A percentile compares a stretch with the other conserved stretches of the same genome.
phyloP scores from a whole-genome alignment of 73 alveolate species.

The Uronychia binucleata region DNA sequence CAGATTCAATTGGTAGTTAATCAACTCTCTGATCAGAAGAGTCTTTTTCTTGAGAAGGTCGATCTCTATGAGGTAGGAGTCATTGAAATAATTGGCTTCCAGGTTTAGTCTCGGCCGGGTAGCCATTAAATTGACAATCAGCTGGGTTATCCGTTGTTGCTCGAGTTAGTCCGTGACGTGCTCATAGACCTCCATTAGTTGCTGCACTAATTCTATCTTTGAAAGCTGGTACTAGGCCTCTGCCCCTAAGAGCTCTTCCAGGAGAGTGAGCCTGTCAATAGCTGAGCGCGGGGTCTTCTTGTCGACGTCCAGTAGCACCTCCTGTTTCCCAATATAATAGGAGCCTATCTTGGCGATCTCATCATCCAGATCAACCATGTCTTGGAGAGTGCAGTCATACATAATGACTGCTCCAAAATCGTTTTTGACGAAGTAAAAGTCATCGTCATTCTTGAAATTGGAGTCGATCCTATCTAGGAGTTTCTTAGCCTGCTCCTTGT shows the following conservation, averaged over 20 bases:
- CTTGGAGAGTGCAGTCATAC: slow-evolving; percentile 80
- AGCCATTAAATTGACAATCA: slow-evolving; percentile 81
- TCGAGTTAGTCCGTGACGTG: slow-evolving; percentile 83
- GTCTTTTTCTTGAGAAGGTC: slow-evolving; percentile 71
- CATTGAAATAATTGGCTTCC: slow-evolving; percentile 74
- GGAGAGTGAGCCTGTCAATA: slow-evolving; percentile 83
- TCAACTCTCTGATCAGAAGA: slow-evolving; percentile 37
- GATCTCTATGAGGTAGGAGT: slow-evolving; percentile 82
- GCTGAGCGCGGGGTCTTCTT: slow-evolving; percentile 68
- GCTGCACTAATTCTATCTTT: slow-evolving; percentile 73
- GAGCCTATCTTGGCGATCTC: slow-evolving; percentile 85
- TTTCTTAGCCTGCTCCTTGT: too few species aligned
- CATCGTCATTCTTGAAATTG: too few species aligned
- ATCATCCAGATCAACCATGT: slow-evolving; percentile 81
- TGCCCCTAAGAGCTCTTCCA: slow-evolving; percentile 71
- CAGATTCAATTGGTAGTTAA: slow-evolving; percentile 20
- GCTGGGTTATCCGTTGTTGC: slow-evolving; percentile 79
- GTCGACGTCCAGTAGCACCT: slow-evolving; percentile 66
- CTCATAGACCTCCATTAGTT: slow-evolving; percentile 88
- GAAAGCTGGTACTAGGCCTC: slow-evolving; percentile 80
- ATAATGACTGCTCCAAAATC: slow-evolving; percentile 82
- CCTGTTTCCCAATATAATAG: slow-evolving; percentile 83
- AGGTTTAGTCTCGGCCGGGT: slow-evolving; percentile 87
- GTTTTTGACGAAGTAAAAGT: slow-evolving; percentile 76
- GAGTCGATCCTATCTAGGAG: too few species aligned